Evolutionary conservation across 495 filamentous ascomycete species (phyloP), one percentile per base, ranked within the genome.

Genomic region (Talaromyces liani): DNA sequence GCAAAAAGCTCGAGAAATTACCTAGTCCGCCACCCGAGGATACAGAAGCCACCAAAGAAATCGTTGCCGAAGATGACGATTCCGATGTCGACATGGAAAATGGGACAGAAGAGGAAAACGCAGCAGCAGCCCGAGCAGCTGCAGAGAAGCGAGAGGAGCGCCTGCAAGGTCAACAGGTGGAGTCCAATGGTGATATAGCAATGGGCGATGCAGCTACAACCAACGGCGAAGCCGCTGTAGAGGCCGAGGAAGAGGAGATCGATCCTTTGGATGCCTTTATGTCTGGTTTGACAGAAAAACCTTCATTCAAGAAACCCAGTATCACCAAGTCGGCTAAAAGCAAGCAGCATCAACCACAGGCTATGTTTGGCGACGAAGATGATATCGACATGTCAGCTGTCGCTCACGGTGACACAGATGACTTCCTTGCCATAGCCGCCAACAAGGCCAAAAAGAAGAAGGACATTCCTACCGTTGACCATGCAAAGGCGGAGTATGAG

Each of bases 251-350:
- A 47, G 92, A 93, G 31, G 92, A 96, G 22, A 74, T 91, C 60
- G 94, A 99, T 73, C 92, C 94, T 25, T 80, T 99, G 34, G 94
- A 99, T 77, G 93, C 92, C 9, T 99, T 92, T 76, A 98, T 99
- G 94, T 88, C 87, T 56, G 87, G 82, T 54, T 84, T 98, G 27
- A 84, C 76, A n/a, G 82, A 84, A 59, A 77, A 80, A 10, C 76
- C 75, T 56, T 79, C 75, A 6, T 70, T 72, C 5, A 77, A 75
- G 62, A 77, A 76, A 63, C 65, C 61, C 5, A 73, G 70, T 20
- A 76, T 72, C 2, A 72, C 75, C 7, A 83, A 73, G 22, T 79
- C 81, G 27, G 68, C 75, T 12, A 82, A 77, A 62, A 70, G 73
- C 25, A 83, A 80, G 61, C 65, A 74, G 34, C 82, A 87, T 60